Evolutionary conservation across 768 basidiomycete species (phyloP), one percentile per base, ranked within the genome.

Genomic region (Leccinum truebloodii): DNA sequence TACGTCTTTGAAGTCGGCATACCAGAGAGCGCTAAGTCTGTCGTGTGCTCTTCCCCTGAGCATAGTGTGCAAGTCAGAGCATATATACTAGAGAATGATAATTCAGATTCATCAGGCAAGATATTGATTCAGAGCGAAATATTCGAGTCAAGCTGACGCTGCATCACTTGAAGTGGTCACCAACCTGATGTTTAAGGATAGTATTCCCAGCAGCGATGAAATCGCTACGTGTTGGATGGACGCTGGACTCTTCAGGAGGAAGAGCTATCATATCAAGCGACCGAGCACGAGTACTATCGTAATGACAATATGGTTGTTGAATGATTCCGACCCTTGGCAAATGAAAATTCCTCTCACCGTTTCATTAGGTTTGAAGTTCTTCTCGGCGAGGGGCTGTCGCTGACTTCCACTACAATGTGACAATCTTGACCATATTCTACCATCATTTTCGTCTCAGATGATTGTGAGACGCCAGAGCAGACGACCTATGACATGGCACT

Each of bases 401-500:
- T 39, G 39, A 18, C 0, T 39, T 39, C 39, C 39, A 39, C 18
- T 39, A 30, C 28, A 30, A 30, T 30, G 28, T 30, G 28, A 37
- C 14, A 16, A 16, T 14, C 14, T 37, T 37, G 6, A 37, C 14
- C 35, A 6, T 7, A 37, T 37, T 16, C 37, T 37, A 16, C 16
- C 37, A 7, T 16, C 5, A 22, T 44, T 18, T 16, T 26, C 46
- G 22, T 69, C 4, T 69, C 66, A 34, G 63, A 70, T 16, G 69
- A 69, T 9, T 10, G 30, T 64, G 54, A 65, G 50, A 22, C 20
- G 50, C 4, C 0, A 6, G 3, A n/a, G 5, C 26, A 8, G 39
- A 53, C 16, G 28, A 57, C 53, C 44, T 35, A 35, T 28, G 30
- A 14, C 37, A 14, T 6, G 32, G 20, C 4, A 59, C 61, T 70